Conservation (phyloP, 179 eudicot species). For the Spergularia azorica region DNA sequence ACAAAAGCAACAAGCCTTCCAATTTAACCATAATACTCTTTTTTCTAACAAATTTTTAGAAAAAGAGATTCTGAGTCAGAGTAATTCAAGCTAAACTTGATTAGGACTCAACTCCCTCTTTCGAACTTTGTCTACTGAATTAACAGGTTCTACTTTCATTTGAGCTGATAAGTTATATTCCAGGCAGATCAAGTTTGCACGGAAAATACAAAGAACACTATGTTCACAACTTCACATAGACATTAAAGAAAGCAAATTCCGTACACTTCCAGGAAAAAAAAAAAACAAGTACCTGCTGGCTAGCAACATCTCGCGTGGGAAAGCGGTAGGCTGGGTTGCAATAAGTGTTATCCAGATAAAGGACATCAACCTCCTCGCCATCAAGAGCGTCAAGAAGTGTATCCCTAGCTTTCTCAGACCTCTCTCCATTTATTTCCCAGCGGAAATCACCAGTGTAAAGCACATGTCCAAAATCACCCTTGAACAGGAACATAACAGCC, state of each 20-base stretch:
- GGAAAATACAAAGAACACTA: not conserved
- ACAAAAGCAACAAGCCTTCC: no score
- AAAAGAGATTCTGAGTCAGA: not conserved
- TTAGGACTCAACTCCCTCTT: not conserved
- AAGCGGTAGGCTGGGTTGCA: constrained; percentile 69
- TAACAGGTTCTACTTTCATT: not conserved
- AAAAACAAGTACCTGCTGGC: constrained; percentile 54
- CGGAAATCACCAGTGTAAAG: constrained; percentile 93
- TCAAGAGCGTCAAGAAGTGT: constrained; percentile 63
- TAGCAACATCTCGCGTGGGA: constrained; percentile 73
- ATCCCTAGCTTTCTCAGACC: constrained; percentile 46
- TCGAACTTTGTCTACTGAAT: no score
- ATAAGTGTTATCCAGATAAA: constrained; percentile 78
- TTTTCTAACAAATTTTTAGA: no score
- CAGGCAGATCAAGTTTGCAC: not conserved
- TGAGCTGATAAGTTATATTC: not conserved
- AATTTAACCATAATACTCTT: no score
- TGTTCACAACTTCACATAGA: not conserved
- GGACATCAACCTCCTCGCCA: constrained; percentile 45
- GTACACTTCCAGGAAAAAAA: not conserved
- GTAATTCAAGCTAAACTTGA: not conserved
- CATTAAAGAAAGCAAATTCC: not conserved
- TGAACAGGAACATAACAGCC: constrained; percentile 81
- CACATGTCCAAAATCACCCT: constrained; percentile 74
- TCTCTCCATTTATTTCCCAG: constrained; percentile 60